Percentiles rank a stretch among this genome's conserved stretches.
Conservation (phyloP, 345 rosid species). For the Diplotaxis tenuifolia region DNA sequence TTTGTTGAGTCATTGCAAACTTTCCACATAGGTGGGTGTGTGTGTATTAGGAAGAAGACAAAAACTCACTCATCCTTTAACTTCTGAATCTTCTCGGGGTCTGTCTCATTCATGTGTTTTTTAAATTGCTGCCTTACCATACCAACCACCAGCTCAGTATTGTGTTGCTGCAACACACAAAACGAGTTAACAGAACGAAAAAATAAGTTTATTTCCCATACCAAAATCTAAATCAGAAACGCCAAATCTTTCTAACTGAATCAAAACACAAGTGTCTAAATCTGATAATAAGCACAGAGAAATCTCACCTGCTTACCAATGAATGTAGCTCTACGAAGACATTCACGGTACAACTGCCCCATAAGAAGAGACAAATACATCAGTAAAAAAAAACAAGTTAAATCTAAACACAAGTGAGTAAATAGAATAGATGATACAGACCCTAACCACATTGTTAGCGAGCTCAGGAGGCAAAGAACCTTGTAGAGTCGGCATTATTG, state of each 20-base stretch:
- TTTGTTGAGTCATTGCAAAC: neutral
- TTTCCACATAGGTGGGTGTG: no score
- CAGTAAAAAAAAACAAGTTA: neutral
- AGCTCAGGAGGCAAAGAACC: constrained; percentile 89
- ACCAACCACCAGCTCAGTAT: constrained; percentile 69
- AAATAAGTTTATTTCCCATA: neutral
- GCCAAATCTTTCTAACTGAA: neutral
- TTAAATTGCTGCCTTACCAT: constrained; percentile 91
- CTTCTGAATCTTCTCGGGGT: constrained; percentile 87
- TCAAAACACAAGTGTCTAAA: constrained; percentile 3
- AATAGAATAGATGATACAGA: constrained; percentile 39
- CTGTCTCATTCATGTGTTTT: constrained; percentile 74
- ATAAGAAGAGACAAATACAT: constrained; percentile 13
- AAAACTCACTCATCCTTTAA: constrained; percentile 83
- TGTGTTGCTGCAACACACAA: constrained; percentile 70
- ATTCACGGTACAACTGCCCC: constrained; percentile 86
- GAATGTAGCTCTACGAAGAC: constrained; percentile 90
- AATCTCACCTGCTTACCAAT: constrained; percentile 66
- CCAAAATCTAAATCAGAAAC: neutral
- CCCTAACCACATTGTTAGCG: constrained; percentile 85
- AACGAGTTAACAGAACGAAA: neutral
- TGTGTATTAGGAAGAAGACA: neutral
- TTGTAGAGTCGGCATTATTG: constrained; percentile 81
- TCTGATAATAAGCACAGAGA: neutral
- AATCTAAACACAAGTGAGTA: neutral